Conservation (phyloP, 257 asterid species). For the Solanum tarapatanum region DNA sequence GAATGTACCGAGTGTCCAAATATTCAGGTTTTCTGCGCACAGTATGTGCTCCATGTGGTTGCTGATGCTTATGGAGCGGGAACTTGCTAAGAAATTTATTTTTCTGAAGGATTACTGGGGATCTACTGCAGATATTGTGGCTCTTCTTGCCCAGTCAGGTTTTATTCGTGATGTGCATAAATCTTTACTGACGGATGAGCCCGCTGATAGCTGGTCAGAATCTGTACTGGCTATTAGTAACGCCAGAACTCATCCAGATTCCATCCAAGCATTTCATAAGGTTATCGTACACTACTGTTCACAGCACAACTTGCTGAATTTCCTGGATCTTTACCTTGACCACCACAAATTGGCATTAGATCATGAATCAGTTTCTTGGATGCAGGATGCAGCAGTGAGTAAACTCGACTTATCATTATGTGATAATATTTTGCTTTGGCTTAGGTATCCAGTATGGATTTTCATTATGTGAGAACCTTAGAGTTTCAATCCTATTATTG, state of each 20-base stretch:
- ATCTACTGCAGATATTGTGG: constrained; percentile 49
- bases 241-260: constrained; percentile 38
- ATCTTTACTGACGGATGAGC: constrained; percentile 28
- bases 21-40: constrained; percentile 51
- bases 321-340: constrained; percentile 87
- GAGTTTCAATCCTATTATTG: neutral
- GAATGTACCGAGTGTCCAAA: constrained; percentile 57
- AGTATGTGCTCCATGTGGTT: constrained; percentile 55
- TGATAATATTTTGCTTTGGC: neutral
- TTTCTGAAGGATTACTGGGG: constrained; percentile 78
- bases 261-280: constrained; percentile 66
- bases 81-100: constrained; percentile 65
- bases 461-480: neutral
- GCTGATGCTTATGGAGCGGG: constrained; percentile 67
- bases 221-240: constrained; percentile 38
- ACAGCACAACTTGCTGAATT: constrained; percentile 71
- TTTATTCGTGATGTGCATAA: constrained; percentile 34
- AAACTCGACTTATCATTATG: neutral
- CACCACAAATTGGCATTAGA: constrained; percentile 70
- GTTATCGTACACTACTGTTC: constrained; percentile 61
- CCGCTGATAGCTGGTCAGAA: constrained; percentile 41
- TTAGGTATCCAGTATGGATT: neutral
- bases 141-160: constrained; percentile 79
- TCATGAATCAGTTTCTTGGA: constrained; percentile 44
- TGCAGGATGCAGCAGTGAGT: constrained; percentile 80